Evolutionary conservation across 202 grass and related monocot species (phyloP), one percentile per base, ranked within the genome.

Genomic region (Saccharum hybrid): DNA sequence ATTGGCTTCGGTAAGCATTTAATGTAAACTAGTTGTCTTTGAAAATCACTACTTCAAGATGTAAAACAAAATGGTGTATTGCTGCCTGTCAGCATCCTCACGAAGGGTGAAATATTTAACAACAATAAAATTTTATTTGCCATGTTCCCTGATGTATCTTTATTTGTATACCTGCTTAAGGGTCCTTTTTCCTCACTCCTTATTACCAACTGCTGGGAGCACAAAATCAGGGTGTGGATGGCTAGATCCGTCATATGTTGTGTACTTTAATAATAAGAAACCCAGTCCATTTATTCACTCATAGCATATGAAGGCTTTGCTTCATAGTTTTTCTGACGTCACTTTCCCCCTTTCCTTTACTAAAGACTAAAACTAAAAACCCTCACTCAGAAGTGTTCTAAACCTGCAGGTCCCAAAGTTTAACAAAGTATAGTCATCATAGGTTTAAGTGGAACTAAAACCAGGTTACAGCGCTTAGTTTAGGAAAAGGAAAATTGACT

Each of bases 1-100:
- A 66, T 75, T 92, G 22, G 84, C 90, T 82, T 78, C 67, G 81
- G 93, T 99, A 65, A 89, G 88, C 41, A 81, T 88, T 80, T 86
- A 23, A 71, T 19, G 62, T 70, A 79, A 83, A 13, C 40, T 69
- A 82, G 28, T 8, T 60, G 0, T 2, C 45, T 33, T 66, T 41
- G 11, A 52, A 67, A 51, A 42, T 52, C 43, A 12, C 7, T 16
- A 16, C 7, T 81, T 56, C 19, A 22, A 41, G 34, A 37, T 80
- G 8, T 19, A 71, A 75, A 77, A 10, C 6, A 66, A 26, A 64
- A 59, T 3, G 38, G 28, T 22, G 40, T 8, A 16, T 51, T 76
- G 10, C 16, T 81, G 28, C 54, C 40, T 10, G 8, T 57, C 48
- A 13, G 23, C 72, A 42, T 37, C 67, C 41, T 33, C 74, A 30